Conservation (phyloP, 371 early-diverging fungal genomes). For the Circinella minor region DNA sequence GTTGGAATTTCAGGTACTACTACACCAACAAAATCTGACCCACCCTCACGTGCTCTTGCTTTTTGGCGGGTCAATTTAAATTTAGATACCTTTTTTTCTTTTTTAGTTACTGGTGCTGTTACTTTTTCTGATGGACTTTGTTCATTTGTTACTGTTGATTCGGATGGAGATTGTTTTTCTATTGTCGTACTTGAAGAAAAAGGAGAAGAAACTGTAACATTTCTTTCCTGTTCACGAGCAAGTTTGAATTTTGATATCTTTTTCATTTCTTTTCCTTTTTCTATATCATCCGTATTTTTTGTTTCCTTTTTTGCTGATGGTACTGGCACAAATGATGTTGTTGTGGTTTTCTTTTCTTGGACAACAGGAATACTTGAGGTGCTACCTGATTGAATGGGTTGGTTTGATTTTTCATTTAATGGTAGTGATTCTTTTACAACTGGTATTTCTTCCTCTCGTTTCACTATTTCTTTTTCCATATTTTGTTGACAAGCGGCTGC, state of each 20-base stretch:
- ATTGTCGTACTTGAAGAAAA: neutral
- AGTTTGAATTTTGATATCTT: slow-evolving; percentile 16
- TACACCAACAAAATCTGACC: neutral
- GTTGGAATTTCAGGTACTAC: neutral
- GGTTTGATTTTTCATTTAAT: neutral
- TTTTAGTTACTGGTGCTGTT: neutral
- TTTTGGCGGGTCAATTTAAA: slow-evolving; percentile 29
- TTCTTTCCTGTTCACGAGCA: slow-evolving; percentile 22
- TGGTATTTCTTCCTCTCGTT: neutral
- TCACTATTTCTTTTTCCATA: neutral
- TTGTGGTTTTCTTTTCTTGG: no score
- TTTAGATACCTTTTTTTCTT: slow-evolving; percentile 32
- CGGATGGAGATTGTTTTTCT: neutral
- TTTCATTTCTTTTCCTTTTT: neutral
- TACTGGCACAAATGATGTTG: neutral
- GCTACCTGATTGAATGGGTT: neutral
- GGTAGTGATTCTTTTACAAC: slow-evolving; percentile 2
- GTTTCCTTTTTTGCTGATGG: neutral
- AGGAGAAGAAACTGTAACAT: slow-evolving; percentile 7
- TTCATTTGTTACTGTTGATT: neutral
- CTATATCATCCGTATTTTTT: neutral
- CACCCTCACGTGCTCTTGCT: neutral
- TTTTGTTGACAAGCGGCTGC: neutral
- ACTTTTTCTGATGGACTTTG: neutral
- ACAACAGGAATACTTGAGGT: neutral